Evolutionary conservation across 2,329 filamentous ascomycete species (phyloP), one percentile per base, ranked within the genome.

Genomic region (Lecanicillium sp.): DNA sequence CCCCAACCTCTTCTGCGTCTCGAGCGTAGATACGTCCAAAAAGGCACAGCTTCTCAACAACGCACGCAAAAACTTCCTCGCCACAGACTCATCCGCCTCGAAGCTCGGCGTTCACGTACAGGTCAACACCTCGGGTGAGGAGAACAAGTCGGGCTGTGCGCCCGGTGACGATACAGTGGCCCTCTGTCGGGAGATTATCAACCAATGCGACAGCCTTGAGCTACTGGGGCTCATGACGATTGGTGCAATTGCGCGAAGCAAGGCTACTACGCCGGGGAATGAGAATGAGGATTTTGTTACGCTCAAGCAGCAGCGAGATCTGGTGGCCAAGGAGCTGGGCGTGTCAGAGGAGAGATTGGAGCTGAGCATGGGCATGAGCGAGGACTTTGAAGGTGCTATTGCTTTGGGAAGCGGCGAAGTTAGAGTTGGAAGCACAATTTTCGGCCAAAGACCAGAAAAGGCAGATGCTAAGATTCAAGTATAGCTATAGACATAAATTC

Each of bases 321-420:
- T 75, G 12, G 78, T 95, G 3, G 75, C 71, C 3, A 54, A 63
- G 53, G 81, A 65, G 43, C 51, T 68, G 15, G 55, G 54, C 1
- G 39, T 65, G 35, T 57, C 68, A 13, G 62, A 66, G n/a, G 70
- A 71, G 44, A 46, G 42, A n/a, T 57, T 95, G 51, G 88, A 95
- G 67, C 60, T 96, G 62, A 95, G 89, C 62, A 98, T 98, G 90
- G 90, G 90, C 6, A 98, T 98, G 92, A 95, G 88, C 57, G 80
- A 86, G 54, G 92, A 98, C 60, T 98, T 90, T 59, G 89, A 95
- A 66, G 84, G 82, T 7, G 92, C 92, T 1, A 81, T 96, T 53
- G 64, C 62, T 11, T 67, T 87, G 67, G 92, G 92, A 0, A 95
- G 89, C 63, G 73, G 78, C 50, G 88, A 96, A 69, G 89, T 98